Percentiles rank a stretch among this genome's conserved stretches.
Evolutionary conservation across 495 filamentous ascomycete genomes (phyloP).

Genomic region (Bryoglossum gracile): DNA sequence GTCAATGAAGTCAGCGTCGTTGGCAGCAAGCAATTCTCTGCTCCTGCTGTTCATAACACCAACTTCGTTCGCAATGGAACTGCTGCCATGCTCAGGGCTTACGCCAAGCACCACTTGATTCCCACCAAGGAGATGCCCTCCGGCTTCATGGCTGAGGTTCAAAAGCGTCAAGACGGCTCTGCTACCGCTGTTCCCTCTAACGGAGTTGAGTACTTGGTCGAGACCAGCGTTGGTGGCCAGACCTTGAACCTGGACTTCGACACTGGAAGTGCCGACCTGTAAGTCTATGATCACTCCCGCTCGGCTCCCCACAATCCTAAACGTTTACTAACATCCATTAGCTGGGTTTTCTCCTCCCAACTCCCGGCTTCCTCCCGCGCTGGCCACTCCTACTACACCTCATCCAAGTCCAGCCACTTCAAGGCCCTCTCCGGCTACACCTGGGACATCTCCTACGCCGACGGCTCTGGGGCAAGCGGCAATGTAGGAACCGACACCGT

Average conservation of each 20-base stretch:
- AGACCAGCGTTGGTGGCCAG: conserved; percentile 67
- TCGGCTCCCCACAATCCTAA: conserved; percentile 5
- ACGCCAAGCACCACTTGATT: conserved; percentile 19
- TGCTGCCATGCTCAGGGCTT: conserved; percentile 23
- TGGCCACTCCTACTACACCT: conserved; percentile 52
- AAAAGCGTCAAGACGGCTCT: conserved; percentile 36
- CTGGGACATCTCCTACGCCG: conserved; percentile 71
- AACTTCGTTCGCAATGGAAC: conserved; percentile 24
- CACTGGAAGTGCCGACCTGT: conserved; percentile 76
- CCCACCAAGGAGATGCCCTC: conserved; percentile 13
- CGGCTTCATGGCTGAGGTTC: conserved; percentile 6
- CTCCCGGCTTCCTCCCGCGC: conserved; percentile 32
- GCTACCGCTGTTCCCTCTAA: conserved; percentile 53
- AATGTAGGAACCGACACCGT: conserved; percentile 67
- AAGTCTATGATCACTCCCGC: conserved; percentile 50
- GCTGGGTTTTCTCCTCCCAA: conserved; percentile 67
- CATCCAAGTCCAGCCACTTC: conserved; percentile 52
- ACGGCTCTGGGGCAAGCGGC: conserved; percentile 59
- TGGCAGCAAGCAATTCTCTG: conserved; percentile 10
- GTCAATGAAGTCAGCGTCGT: neutral
- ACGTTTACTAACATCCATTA: neutral
- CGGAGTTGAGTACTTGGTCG: conserved; percentile 63
- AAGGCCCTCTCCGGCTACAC: conserved; percentile 40
- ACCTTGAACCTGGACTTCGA: conserved; percentile 72
- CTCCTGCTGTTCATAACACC: conserved; percentile 19